Evolutionary conservation across 225 moss, liverwort and hornwort species (phyloP).

Genomic region (Pleurozium schreberi): DNA sequence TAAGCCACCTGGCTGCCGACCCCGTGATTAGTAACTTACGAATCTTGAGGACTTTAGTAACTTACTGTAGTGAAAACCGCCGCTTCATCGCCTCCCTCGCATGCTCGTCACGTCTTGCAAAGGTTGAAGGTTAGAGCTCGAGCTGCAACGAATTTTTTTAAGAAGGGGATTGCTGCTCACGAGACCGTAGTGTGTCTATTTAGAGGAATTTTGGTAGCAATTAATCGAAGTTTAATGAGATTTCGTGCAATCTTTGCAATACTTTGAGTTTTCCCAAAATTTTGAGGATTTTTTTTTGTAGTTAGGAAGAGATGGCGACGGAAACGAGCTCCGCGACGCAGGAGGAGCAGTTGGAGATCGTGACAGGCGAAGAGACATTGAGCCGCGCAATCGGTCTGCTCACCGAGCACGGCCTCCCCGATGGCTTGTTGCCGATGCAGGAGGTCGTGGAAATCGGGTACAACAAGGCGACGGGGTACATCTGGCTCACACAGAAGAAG

Average conservation of each 20-base stretch:
- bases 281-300: too few relatives aligned
- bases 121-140: background rate
- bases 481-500: slow-evolving; percentile 62
- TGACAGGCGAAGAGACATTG: slow-evolving; percentile 29
- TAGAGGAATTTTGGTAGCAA: background rate
- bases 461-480: slow-evolving; percentile 39
- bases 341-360: slow-evolving; percentile 1
- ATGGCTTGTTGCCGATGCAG: slow-evolving; percentile 38
- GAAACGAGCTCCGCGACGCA: background rate
- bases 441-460: slow-evolving; percentile 50
- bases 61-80: background rate
- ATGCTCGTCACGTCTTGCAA: too few relatives aligned
- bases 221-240: background rate
- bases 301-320: background rate
- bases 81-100: too few relatives aligned
- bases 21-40: background rate
- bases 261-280: background rate
- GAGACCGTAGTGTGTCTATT: background rate
- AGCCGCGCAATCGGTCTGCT: slow-evolving; percentile 16
- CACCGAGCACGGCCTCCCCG: slow-evolving; percentile 25
- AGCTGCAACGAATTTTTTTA: background rate
- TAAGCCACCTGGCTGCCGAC: background rate
- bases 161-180: background rate
- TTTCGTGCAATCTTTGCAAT: background rate
- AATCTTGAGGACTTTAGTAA: background rate